phyloP scores from a whole-genome alignment of 495 filamentous ascomycete genomes.

The Hypoxylon fragiforme region DNA sequence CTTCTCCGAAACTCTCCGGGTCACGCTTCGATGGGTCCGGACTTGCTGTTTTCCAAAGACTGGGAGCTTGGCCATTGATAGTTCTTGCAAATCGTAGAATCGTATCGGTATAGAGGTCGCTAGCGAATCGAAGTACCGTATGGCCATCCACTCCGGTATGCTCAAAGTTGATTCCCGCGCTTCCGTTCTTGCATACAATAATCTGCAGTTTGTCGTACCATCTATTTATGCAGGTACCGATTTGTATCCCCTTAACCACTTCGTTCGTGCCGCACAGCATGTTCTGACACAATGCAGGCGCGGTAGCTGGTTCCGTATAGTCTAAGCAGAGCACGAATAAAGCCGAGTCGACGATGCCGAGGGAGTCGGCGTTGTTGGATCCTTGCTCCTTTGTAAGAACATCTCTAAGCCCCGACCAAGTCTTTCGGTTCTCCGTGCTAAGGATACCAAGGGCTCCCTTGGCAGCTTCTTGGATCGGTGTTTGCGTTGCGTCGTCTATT shows the following conservation, averaged over 20 bases:
- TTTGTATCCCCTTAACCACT: slow-evolving; percentile 89
- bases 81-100: slow-evolving; percentile 94
- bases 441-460: slow-evolving; percentile 92
- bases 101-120: slow-evolving; percentile 96
- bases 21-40: slow-evolving; percentile 95
- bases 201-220: slow-evolving; percentile 99
- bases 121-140: slow-evolving; percentile 93
- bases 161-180: slow-evolving; percentile 98
- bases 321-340: slow-evolving; percentile 92
- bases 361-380: slow-evolving; percentile 92
- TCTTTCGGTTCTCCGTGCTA: slow-evolving; percentile 94
- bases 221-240: slow-evolving; percentile 95
- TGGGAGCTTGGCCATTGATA: slow-evolving; percentile 94
- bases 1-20: slow-evolving; percentile 89
- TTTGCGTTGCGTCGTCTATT: slow-evolving; percentile 84
- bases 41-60: slow-evolving; percentile 85
- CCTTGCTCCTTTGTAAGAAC: slow-evolving; percentile 82
- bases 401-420: slow-evolving; percentile 90
- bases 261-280: slow-evolving; percentile 97
- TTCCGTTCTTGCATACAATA: slow-evolving; percentile 98
- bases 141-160: slow-evolving; percentile 98
- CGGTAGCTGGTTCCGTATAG: slow-evolving; percentile 79
- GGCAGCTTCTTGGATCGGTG: slow-evolving; percentile 88
- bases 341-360: slow-evolving; percentile 92
- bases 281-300: slow-evolving; percentile 85